These are phyloP conservation scores for Xanthoconium separans DNA, from an alignment of 1,284 basidiomycete species.

Conservation along the genomic window DNA sequence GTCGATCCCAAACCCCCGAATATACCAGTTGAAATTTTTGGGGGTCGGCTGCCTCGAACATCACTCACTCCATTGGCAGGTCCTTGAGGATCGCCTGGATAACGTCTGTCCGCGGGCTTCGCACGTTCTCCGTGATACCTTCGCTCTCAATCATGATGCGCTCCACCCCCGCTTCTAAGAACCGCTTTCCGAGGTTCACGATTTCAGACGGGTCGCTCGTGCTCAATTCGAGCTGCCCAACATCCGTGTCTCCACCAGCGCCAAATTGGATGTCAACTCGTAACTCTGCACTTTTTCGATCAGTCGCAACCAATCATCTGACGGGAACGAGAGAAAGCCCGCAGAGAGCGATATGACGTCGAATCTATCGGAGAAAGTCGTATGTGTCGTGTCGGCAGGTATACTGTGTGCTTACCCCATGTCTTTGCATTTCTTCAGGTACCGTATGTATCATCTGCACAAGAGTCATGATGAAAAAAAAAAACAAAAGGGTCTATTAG, in stretches of 20 bases:
- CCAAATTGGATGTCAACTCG: constrained; percentile 36
- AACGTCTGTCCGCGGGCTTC: constrained; percentile 42
- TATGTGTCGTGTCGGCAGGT: background rate
- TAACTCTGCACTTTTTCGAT: constrained; percentile 42
- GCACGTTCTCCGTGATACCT: constrained; percentile 49
- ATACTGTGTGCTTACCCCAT: constrained; percentile 2
- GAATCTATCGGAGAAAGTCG: constrained; percentile 2
- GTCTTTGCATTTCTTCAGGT: constrained; percentile 16
- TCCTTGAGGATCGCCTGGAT: constrained; percentile 43
- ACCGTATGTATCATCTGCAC: too few species aligned
- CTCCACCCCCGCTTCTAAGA: constrained; percentile 44
- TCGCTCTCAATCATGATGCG: constrained; percentile 51
- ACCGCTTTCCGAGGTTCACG: constrained; percentile 41
- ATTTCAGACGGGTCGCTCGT: constrained; percentile 13
- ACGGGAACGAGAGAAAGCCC: constrained; percentile 47
- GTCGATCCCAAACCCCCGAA: constrained; percentile 45
- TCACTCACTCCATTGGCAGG: constrained; percentile 44
- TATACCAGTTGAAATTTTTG: constrained; percentile 32
- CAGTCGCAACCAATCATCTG: constrained; percentile 43
- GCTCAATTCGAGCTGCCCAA: constrained; percentile 1
- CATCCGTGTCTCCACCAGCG: constrained; percentile 12
- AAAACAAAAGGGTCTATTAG: too few species aligned
- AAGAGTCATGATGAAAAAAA: too few species aligned
- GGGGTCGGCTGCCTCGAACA: constrained; percentile 50
- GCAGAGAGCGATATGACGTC: constrained; percentile 39